Percentiles rank a stretch among this genome's conserved stretches.
phyloP scores from a whole-genome alignment of 1,284 basidiomycete species.

The Porogramme epimiltina region DNA sequence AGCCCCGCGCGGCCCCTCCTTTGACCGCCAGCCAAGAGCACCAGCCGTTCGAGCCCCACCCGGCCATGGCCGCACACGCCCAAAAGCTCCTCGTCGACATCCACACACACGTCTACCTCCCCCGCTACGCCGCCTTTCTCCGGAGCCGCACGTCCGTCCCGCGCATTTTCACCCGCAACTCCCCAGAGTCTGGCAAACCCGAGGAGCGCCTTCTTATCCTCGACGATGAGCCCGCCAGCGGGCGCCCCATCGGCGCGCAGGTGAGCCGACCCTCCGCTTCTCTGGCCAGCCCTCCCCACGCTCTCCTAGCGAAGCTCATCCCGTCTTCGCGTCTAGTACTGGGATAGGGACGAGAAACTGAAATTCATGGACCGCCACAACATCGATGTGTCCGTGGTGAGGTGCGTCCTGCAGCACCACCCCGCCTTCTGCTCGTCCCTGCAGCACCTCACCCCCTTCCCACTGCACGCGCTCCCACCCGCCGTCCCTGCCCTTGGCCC shows the following conservation, averaged over 20 bases:
- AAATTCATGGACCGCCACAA: slow-evolving; percentile 78
- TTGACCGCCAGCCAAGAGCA: background rate
- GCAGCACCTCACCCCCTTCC: too few relatives aligned
- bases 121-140: slow-evolving; percentile 68
- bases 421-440: too few relatives aligned
- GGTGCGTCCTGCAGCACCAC: slow-evolving; percentile 36
- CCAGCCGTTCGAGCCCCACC: background rate
- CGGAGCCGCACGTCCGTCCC: slow-evolving; percentile 64
- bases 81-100: slow-evolving; percentile 65
- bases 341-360: slow-evolving; percentile 77
- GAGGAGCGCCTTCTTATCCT: slow-evolving; percentile 76
- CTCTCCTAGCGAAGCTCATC: slow-evolving; percentile 23
- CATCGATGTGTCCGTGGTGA: slow-evolving; percentile 72
- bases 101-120: slow-evolving; percentile 83
- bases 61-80: slow-evolving; percentile 28
- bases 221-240: slow-evolving; percentile 75
- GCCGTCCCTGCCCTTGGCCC: background rate
- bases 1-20: background rate
- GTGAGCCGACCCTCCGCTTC: slow-evolving; percentile 30
- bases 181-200: slow-evolving; percentile 38
- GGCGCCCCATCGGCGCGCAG: slow-evolving; percentile 67
- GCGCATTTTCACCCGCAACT: slow-evolving; percentile 60
- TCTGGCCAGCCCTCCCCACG: background rate
- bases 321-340: slow-evolving; percentile 54
- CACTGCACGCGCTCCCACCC: too few relatives aligned